A percentile compares a stretch with the other conserved stretches of the same genome.
Evolutionary conservation across 2,329 filamentous ascomycete genomes (phyloP).

Genomic region (Arthrobotrys conoides): DNA sequence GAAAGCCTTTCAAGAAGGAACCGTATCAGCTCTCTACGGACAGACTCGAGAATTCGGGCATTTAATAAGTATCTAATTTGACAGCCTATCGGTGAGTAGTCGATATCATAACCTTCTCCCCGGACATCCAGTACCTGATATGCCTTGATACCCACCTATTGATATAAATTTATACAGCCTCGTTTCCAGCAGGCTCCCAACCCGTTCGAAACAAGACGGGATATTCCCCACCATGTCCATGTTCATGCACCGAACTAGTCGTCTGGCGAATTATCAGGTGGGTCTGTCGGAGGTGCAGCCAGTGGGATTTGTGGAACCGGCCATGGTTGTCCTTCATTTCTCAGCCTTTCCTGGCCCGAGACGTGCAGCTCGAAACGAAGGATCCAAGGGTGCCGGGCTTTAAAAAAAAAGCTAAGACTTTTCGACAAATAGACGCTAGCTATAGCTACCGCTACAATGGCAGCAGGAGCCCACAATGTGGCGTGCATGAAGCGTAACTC

Average conservation of each 20-base stretch:
- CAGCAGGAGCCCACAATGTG: not conserved
- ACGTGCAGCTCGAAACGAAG: slow-evolving; percentile 40
- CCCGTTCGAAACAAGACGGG: slow-evolving; percentile 7
- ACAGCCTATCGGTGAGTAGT: too few species aligned
- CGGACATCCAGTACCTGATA: not conserved
- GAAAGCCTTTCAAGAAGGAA: not conserved
- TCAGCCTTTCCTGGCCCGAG: slow-evolving; percentile 41
- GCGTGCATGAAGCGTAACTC: not conserved
- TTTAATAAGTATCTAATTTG: too few species aligned
- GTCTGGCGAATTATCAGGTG: slow-evolving; percentile 7
- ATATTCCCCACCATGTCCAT: slow-evolving; percentile 24
- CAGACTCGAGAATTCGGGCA: not conserved
- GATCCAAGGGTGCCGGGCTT: slow-evolving; percentile 24
- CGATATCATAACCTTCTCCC: too few species aligned
- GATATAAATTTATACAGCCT: slow-evolving; percentile 49
- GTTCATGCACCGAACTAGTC: not conserved
- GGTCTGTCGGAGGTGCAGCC: slow-evolving; percentile 5
- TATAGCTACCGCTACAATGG: slow-evolving; percentile 49
- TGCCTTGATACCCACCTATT: not conserved
- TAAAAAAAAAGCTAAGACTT: not conserved
- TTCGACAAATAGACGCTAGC: slow-evolving; percentile 17
- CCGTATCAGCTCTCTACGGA: not conserved
- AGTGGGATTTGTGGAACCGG: slow-evolving; percentile 33
- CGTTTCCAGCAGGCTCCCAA: slow-evolving; percentile 31
- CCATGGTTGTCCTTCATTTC: slow-evolving; percentile 38